Percentiles rank a stretch among this genome's conserved stretches.
Conservation (phyloP, 2,329 filamentous ascomycete genomes). For the Trichoderma sp. region DNA sequence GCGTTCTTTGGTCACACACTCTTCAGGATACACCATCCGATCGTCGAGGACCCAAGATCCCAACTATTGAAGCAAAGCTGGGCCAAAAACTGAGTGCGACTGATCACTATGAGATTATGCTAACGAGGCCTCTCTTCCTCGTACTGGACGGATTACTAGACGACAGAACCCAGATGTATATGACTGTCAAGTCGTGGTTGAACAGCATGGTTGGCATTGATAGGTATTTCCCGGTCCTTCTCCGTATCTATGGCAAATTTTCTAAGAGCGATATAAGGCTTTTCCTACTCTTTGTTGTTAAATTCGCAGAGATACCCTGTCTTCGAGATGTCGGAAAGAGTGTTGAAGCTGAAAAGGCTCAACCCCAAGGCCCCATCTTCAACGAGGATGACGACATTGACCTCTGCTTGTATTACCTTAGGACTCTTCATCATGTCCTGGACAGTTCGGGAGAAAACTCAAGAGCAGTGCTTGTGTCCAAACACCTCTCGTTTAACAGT, state of each 20-base stretch:
- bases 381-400: conserved; percentile 68
- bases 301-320: conserved; percentile 58
- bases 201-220: conserved; percentile 65
- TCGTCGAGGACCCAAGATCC: conserved; percentile 51
- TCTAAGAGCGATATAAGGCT: conserved; percentile 44
- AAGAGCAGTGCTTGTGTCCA: conserved; percentile 70
- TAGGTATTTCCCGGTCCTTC: conserved; percentile 46
- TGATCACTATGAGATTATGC: conserved; percentile 69
- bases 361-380: conserved; percentile 30
- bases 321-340: conserved; percentile 35
- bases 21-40: conserved; percentile 61
- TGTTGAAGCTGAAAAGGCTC: conserved; percentile 24
- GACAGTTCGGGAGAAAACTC: conserved; percentile 65
- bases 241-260: not conserved
- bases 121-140: conserved; percentile 79
- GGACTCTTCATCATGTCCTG: conserved; percentile 72
- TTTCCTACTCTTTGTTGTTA: conserved; percentile 61
- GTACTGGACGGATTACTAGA: conserved; percentile 77
- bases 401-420: conserved; percentile 76
- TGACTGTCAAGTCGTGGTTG: conserved; percentile 80
- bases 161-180: conserved; percentile 71
- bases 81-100: conserved; percentile 52
- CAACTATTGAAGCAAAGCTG: conserved; percentile 37
- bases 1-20: conserved; percentile 80
- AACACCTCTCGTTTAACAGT: conserved; percentile 40